A percentile compares a stretch with the other conserved stretches of the same genome.
These are phyloP conservation scores for Celoporthe dispersa DNA, from an alignment of 2,329 filamentous ascomycete genomes.

Conservation along the genomic window DNA sequence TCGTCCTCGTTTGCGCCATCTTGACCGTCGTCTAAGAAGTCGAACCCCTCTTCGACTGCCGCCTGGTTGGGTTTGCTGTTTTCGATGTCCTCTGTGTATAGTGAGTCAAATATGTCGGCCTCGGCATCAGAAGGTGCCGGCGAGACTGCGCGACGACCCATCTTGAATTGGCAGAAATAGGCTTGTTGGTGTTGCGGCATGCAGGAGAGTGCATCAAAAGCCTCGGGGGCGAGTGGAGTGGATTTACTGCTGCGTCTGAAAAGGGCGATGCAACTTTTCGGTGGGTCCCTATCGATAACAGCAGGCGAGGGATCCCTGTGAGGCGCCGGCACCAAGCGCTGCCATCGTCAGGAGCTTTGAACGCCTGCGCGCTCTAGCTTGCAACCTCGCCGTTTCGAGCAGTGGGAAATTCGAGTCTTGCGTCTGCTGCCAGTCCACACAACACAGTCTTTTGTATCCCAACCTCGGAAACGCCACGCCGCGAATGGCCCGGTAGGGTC, in stretches of 20 bases:
- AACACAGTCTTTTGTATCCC: background rate
- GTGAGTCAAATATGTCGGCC: constrained; percentile 81
- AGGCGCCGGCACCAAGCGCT: background rate
- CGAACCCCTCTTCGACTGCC: constrained; percentile 45
- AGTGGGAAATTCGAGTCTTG: background rate
- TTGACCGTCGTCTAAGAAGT: constrained; percentile 53
- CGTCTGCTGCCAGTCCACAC: background rate
- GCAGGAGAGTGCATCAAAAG: constrained; percentile 3
- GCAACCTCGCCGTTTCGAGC: background rate
- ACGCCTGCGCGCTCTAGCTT: constrained; percentile 8
- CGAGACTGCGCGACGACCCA: constrained; percentile 76
- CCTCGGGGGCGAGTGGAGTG: background rate
- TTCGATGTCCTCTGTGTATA: constrained; percentile 67
- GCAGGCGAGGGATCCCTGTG: background rate
- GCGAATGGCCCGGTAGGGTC: constrained; percentile 21
- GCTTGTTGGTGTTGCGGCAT: constrained; percentile 19
- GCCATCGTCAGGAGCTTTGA: constrained; percentile 10
- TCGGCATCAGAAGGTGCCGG: constrained; percentile 88
- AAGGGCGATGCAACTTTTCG: constrained; percentile 14
- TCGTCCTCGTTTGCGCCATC: constrained; percentile 60
- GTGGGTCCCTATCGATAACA: constrained; percentile 17
- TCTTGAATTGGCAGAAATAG: constrained; percentile 43
- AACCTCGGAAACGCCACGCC: background rate
- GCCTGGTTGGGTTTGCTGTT: constrained; percentile 41
- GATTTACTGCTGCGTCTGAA: background rate